Percentiles rank a stretch among this genome's conserved stretches.
Evolutionary conservation across 2,329 filamentous ascomycete species (phyloP).

Genomic region (Hypoxylon sp.): DNA sequence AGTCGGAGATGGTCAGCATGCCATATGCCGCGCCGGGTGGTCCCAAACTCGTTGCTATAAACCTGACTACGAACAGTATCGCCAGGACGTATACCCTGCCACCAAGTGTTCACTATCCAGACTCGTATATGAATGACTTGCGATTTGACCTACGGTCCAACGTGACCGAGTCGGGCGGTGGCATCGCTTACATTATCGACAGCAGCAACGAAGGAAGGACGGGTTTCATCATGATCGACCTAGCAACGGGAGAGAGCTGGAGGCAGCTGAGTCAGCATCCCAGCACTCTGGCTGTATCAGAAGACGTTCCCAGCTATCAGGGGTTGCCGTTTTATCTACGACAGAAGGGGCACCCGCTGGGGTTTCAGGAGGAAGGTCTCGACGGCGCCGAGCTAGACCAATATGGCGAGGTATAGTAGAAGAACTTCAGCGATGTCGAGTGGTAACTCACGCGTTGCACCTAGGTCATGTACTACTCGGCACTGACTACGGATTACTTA

Average conservation of each 20-base stretch:
- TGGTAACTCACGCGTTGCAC: neutral
- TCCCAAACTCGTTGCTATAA: constrained; percentile 61
- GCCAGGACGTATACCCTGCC: constrained; percentile 60
- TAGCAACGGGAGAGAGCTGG: constrained; percentile 59
- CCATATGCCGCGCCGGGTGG: constrained; percentile 62
- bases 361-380: constrained; percentile 54
- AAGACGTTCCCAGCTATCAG: constrained; percentile 55
- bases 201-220: constrained; percentile 62
- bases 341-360: constrained; percentile 43
- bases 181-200: constrained; percentile 63
- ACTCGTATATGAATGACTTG: constrained; percentile 63
- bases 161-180: constrained; percentile 56
- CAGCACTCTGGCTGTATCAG: constrained; percentile 49
- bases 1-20: constrained; percentile 57
- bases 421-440: neutral
- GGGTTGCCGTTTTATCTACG: constrained; percentile 54
- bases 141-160: constrained; percentile 62
- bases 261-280: constrained; percentile 56
- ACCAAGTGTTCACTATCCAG: constrained; percentile 59
- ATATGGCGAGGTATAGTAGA: constrained; percentile 48
- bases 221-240: constrained; percentile 63
- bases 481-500: constrained; percentile 56
- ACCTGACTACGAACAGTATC: constrained; percentile 57
- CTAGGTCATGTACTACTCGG: constrained; percentile 60
- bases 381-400: constrained; percentile 53